Percentiles rank a stretch among this genome's conserved stretches.
Evolutionary conservation across 495 filamentous ascomycete species (phyloP).

Genomic region (Aspergillus conjunctus): DNA sequence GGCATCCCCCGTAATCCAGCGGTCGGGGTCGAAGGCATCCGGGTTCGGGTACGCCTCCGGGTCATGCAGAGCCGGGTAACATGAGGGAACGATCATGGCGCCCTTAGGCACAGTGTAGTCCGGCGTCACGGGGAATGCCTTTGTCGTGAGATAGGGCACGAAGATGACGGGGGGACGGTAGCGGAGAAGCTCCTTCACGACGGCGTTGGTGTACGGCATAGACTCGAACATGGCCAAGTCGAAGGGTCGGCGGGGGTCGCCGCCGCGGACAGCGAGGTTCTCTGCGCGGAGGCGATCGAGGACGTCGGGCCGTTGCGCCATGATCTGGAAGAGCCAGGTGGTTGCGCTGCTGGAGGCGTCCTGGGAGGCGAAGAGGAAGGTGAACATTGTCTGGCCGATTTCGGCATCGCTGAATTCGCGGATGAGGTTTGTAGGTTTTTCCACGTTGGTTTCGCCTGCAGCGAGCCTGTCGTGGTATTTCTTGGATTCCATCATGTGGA

Average conservation of each 20-base stretch:
- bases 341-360: constrained; percentile 89
- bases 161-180: constrained; percentile 93
- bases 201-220: constrained; percentile 83
- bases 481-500: constrained; percentile 78
- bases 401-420: constrained; percentile 86
- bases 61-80: constrained; percentile 85
- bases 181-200: constrained; percentile 87
- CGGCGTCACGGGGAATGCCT: constrained; percentile 81
- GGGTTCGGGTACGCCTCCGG: constrained; percentile 84
- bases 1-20: constrained; percentile 86
- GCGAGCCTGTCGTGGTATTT: constrained; percentile 65
- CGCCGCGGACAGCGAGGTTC: constrained; percentile 71
- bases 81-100: constrained; percentile 86
- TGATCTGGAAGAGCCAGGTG: constrained; percentile 89
- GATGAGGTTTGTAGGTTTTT: constrained; percentile 76
- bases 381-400: constrained; percentile 89
- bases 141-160: constrained; percentile 92
- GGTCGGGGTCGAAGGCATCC: constrained; percentile 78
- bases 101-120: constrained; percentile 85
- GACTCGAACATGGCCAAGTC: constrained; percentile 81
- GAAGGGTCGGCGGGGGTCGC: constrained; percentile 66
- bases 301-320: constrained; percentile 86
- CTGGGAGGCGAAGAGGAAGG: constrained; percentile 95
- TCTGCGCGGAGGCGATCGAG: constrained; percentile 82
- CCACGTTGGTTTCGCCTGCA: constrained; percentile 62